Base-by-base conservation (phyloP, 768 basidiomycete genomes). In the Cubamyces lactineus region DNA sequence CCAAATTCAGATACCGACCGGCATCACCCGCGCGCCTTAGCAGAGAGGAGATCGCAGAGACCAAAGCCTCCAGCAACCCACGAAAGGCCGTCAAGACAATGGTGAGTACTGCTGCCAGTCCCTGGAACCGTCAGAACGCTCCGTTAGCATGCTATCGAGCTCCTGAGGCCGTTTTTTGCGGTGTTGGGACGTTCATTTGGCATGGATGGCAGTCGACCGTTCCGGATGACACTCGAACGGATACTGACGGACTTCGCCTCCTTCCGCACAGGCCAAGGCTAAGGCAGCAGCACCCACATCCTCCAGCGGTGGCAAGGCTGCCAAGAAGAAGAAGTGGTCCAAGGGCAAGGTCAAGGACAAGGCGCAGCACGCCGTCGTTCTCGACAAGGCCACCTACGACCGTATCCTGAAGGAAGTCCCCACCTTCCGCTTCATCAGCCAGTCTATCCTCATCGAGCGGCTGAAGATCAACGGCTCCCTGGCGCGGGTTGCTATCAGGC, bases 331-430 rank as follows among this genome's bases (percentile, higher is more conserved):
- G 93, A 98, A 98, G 86, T 98, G 96, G 96, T 97, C 94, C 71
- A 98, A 98, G 86, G 97, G 97, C 76, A 98, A 98, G 82, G 97
- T 99, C 78, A 99, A 99, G 90, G 97, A 99, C 83, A 99, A 98
- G 89, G 94, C 96, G 73, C 88, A 92, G 74, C 96, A 98, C 86
- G 85, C 93, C 71, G 95, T 98, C 78, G 82, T 88, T 69, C 88
- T 96, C 73, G 96, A 98, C 84, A 96, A 98, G 84, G 68, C 87
- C 57, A 91, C 89, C 70, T 96, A 78, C 79, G 93, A 95, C 81
- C 91, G 92, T 73, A 94, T 97, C 83, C 76, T 96, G 73, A 98
- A 98, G 86, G 96, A 98, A 78, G 94, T 93, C 78, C 97, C 97
- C 49, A 95, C 96, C 76, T 99, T 95, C 93, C 92, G 92, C 73